Percentiles rank a stretch among this genome's conserved stretches.
Conservation (phyloP, 441 rosid species). For the Lepidium campestre region DNA sequence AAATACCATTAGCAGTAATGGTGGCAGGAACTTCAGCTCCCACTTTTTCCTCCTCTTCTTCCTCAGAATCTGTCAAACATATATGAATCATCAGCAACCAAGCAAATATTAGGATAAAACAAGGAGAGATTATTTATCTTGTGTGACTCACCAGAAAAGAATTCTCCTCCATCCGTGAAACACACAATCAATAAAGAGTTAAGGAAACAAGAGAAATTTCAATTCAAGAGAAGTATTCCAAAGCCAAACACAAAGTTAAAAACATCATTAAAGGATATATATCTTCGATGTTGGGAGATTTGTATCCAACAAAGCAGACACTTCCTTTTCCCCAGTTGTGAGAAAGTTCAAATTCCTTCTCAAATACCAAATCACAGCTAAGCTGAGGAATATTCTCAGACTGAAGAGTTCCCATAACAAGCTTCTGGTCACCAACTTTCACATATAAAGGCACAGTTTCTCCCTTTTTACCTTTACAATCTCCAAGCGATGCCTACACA, state of each 20-base stretch:
- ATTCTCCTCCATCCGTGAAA: not conserved
- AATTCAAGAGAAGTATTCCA: not conserved
- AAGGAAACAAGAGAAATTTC: not conserved
- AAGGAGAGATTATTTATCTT: not conserved
- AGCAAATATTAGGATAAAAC: not conserved
- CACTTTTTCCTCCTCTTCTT: constrained; percentile 8
- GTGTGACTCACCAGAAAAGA: constrained; percentile 13
- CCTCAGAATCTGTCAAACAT: constrained; percentile 22
- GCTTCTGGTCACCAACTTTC: constrained; percentile 45
- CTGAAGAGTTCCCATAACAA: constrained; percentile 59
- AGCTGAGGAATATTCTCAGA: constrained; percentile 50
- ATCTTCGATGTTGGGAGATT: constrained; percentile 10
- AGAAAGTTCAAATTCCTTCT: constrained; percentile 74
- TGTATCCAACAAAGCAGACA: constrained; percentile 62
- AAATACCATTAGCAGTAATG: constrained; percentile 2
- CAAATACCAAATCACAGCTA: constrained; percentile 65
- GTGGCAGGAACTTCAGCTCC: constrained; percentile 6
- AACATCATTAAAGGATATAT: constrained; percentile 12
- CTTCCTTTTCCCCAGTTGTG: constrained; percentile 84
- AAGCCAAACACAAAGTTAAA: not conserved
- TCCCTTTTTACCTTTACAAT: constrained; percentile 48
- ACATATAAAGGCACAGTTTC: constrained; percentile 47
- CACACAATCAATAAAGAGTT: constrained; percentile 1
- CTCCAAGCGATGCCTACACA: constrained; percentile 69
- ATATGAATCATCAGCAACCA: not conserved